phyloP scores from a whole-genome alignment of 208 protist genomes.

The Willaertia magna region DNA sequence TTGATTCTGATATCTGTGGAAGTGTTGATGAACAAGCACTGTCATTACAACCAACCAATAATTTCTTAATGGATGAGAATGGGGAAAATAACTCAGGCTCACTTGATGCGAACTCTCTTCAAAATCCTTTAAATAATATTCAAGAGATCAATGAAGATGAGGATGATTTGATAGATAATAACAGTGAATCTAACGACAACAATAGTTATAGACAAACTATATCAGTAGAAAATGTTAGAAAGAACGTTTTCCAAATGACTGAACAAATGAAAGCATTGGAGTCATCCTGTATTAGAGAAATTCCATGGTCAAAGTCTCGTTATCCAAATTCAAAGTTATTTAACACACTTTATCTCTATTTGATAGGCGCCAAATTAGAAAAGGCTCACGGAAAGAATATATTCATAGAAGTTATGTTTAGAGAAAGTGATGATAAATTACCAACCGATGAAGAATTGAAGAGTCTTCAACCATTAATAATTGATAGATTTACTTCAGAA shows the following conservation, averaged over 20 bases:
- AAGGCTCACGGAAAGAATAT: background rate
- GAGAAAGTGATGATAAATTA: background rate
- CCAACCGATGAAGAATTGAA: background rate
- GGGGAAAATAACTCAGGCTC: background rate
- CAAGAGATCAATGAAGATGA: no score
- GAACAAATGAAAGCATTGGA: background rate
- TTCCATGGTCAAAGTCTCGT: background rate
- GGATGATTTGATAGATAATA: no score
- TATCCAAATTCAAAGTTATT: background rate
- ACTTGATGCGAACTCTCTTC: no score
- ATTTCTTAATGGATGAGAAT: background rate
- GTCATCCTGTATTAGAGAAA: background rate
- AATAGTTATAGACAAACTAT: no score
- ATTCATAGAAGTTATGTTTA: background rate
- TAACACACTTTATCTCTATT: background rate
- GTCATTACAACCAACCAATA: background rate
- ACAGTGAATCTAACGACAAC: no score
- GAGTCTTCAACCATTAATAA: background rate
- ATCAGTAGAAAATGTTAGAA: no score
- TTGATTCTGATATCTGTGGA: background rate
- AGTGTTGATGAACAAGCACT: background rate
- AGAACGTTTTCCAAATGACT: no score
- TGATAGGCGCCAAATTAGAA: background rate
- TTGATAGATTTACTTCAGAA: background rate
- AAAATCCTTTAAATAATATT: no score